Base-by-base conservation (phyloP, 768 basidiomycete genomes). In the Mycena capillaripes region DNA sequence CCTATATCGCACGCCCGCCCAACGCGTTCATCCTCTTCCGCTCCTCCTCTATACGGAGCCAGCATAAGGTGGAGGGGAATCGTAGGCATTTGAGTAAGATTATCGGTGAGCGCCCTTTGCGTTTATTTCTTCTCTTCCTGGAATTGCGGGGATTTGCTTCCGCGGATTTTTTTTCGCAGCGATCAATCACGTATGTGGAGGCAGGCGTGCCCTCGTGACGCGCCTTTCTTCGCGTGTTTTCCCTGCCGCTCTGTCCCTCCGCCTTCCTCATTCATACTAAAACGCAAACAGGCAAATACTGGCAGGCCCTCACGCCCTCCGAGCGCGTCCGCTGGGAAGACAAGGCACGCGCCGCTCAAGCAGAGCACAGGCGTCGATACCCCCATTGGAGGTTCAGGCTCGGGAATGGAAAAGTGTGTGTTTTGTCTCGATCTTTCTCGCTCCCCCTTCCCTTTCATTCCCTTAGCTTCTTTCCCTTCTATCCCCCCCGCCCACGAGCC, bases 11-110 rank as follows among this genome's bases (percentile, higher is more conserved):
- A 46, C 91, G 94, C 57, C 93, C 94, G 9, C 93, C 93, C 29
- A 95, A 94, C 82, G 93, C 94, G 70, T 95, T 95, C 83, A 95
- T 95, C 76, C 91, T 95, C 81, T 95, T 94, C 81, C 89, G 93
- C 75, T 92, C 92, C 27, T 90, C 89, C 36, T 94, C 94, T 82
- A 93, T 95, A 80, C 86, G 88, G 36, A 90, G 89, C 76, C 89
- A 93, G 79, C 90, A 91, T 75, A 89, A 90, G 79, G 93, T 94
- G 63, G 93, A 95, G 77, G 93, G 93, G 0, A 95, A 93, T 75
- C 93, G 93, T 74, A 91, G 91, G 78, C 91, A 89, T 9, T 86
- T 95, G 60, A 93, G 92, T 71, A 95, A 95, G 85, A 94, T 95
- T 76, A 93, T 95, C 70, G 94, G 93, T 91, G 76, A 69, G 27